These are phyloP conservation scores for Ottelia alismoides DNA, from an alignment of 106 monocot species.

Conservation along the genomic window DNA sequence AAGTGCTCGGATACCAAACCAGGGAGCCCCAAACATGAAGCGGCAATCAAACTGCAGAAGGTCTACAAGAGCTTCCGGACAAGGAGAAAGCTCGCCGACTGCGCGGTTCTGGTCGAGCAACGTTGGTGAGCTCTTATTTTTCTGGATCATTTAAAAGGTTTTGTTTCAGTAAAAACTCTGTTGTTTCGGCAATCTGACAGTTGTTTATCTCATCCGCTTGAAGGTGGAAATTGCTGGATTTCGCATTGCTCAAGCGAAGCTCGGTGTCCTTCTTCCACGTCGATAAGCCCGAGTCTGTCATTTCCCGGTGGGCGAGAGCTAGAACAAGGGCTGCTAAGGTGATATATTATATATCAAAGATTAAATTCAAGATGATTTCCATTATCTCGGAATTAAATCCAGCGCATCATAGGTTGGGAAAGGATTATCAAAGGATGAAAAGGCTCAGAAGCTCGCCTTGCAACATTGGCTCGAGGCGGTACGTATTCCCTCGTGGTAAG, in stretches of 20 bases:
- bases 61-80: constrained; percentile 84
- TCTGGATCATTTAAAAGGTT: constrained; percentile 8
- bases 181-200: neutral
- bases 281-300: constrained; percentile 60
- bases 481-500: constrained; percentile 1
- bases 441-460: constrained; percentile 84
- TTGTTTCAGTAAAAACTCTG: too few relatives aligned
- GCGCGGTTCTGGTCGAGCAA: constrained; percentile 79
- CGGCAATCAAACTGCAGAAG: constrained; percentile 73
- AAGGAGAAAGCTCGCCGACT: constrained; percentile 72
- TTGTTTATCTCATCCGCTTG: neutral
- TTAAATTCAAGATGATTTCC: neutral
- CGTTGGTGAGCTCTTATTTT: constrained; percentile 47
- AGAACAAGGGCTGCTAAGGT: constrained; percentile 88
- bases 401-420: constrained; percentile 66
- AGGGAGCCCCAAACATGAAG: constrained; percentile 38
- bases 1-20: neutral
- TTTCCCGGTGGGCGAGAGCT: constrained; percentile 81
- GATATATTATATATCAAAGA: neutral
- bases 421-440: constrained; percentile 80
- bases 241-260: constrained; percentile 75
- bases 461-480: constrained; percentile 99
- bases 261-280: constrained; percentile 89
- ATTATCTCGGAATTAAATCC: neutral
- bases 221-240: constrained; percentile 96